phyloP scores from a whole-genome alignment of 1,284 basidiomycete genomes.

The Somion occarium region DNA sequence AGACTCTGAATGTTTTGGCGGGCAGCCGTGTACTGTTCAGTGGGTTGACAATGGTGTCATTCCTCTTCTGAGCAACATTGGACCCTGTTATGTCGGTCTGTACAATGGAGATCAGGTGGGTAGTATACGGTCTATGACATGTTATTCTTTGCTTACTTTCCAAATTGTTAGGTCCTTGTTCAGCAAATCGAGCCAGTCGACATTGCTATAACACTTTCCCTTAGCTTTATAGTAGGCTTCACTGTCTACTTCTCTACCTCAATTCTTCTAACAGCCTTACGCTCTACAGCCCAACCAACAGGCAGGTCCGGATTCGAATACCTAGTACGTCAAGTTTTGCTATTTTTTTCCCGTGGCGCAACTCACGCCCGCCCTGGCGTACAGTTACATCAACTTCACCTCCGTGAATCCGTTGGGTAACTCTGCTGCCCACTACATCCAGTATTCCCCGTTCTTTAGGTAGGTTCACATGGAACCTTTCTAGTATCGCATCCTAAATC shows the following conservation, averaged over 20 bases:
- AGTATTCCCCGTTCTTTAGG: slow-evolving; percentile 55
- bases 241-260: not conserved
- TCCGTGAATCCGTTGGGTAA: slow-evolving; percentile 33
- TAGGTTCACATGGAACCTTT: no score
- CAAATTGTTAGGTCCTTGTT: slow-evolving; percentile 40
- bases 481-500: slow-evolving; percentile 1
- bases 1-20: slow-evolving; percentile 43
- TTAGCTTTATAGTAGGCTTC: slow-evolving; percentile 34
- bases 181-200: slow-evolving; percentile 41
- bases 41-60: slow-evolving; percentile 60
- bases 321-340: slow-evolving; percentile 38
- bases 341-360: not conserved
- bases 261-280: not conserved
- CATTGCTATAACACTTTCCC: slow-evolving; percentile 28
- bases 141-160: not conserved
- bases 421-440: slow-evolving; percentile 31
- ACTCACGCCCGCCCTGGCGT: not conserved
- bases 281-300: slow-evolving; percentile 28
- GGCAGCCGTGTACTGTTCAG: slow-evolving; percentile 44
- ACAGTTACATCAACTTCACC: slow-evolving; percentile 57
- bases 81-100: slow-evolving; percentile 45
- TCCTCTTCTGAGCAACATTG: slow-evolving; percentile 46
- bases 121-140: slow-evolving; percentile 6
- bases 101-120: slow-evolving; percentile 50
- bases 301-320: slow-evolving; percentile 49